Evolutionary conservation across 2,329 filamentous ascomycete genomes (phyloP).

Genomic region (Nigrospora sphaerica): DNA sequence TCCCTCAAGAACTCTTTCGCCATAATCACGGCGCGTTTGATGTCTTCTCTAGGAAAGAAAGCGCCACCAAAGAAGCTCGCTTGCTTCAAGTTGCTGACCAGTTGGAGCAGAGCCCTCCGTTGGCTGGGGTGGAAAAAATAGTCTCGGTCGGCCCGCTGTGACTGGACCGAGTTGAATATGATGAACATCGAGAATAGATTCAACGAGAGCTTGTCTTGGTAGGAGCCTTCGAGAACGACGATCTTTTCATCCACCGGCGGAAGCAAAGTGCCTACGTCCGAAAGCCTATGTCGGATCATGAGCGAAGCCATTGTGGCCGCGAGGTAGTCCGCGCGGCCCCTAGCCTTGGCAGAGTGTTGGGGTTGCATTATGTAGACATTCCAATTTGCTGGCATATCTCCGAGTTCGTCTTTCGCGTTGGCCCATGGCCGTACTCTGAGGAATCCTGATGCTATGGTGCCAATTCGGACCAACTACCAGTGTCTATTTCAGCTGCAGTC

Average conservation of each 20-base stretch:
- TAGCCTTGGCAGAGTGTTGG: conserved; percentile 40
- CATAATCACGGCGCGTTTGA: conserved; percentile 57
- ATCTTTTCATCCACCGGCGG: conserved; percentile 67
- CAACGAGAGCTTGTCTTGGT: conserved; percentile 74
- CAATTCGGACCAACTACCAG: conserved; percentile 48
- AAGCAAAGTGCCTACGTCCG: conserved; percentile 62
- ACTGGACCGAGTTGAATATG: conserved; percentile 80
- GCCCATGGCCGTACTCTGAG: conserved; percentile 75
- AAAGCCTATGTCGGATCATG: conserved; percentile 71
- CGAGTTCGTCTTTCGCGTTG: conserved; percentile 45
- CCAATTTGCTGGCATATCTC: conserved; percentile 61
- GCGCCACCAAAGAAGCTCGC: conserved; percentile 80
- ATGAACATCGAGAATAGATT: conserved; percentile 83
- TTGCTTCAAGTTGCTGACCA: conserved; percentile 75
- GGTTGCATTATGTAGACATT: conserved; percentile 61
- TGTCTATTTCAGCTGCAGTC: too few relatives aligned
- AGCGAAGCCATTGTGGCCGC: conserved; percentile 66
- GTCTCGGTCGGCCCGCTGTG: conserved; percentile 73
- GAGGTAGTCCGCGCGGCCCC: conserved; percentile 56
- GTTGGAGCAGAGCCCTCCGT: conserved; percentile 53
- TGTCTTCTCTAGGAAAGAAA: conserved; percentile 60
- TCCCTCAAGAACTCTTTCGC: conserved; percentile 62
- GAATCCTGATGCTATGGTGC: conserved; percentile 62
- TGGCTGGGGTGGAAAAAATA: conserved; percentile 84
- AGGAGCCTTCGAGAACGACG: conserved; percentile 71